A percentile compares a stretch with the other conserved stretches of the same genome.
Conservation (phyloP, 2,329 filamentous ascomycete species). For the Thermothelomyces thermophilus region DNA sequence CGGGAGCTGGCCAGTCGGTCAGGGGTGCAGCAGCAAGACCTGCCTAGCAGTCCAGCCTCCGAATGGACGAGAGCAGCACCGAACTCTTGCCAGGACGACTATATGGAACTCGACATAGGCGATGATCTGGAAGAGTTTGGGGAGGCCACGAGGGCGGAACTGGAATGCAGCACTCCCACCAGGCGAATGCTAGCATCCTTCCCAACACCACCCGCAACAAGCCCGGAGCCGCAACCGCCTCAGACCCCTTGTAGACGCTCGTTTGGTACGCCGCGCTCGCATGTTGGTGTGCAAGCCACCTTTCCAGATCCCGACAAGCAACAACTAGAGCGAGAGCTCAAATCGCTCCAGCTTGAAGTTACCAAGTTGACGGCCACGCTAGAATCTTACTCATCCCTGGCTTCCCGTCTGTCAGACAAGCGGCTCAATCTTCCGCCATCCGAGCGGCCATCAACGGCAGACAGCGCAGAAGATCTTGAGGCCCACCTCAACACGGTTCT, state of each 20-base stretch:
- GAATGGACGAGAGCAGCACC: slow-evolving; percentile 48
- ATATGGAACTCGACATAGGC: slow-evolving; percentile 35
- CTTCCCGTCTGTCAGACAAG: slow-evolving; percentile 33
- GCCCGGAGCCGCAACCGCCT: slow-evolving; percentile 32
- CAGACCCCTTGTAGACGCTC: slow-evolving; percentile 34
- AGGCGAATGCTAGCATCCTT: slow-evolving; percentile 38
- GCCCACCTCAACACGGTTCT: slow-evolving; percentile 38
- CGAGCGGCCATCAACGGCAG: slow-evolving; percentile 19
- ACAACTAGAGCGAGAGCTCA: slow-evolving; percentile 41
- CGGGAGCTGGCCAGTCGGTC: slow-evolving; percentile 25
- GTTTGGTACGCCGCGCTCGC: slow-evolving; percentile 26
- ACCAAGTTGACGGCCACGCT: slow-evolving; percentile 42
- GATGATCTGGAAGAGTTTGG: slow-evolving; percentile 38
- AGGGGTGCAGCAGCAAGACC: slow-evolving; percentile 19
- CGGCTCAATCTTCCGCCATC: slow-evolving; percentile 28
- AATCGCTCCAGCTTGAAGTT: slow-evolving; percentile 43
- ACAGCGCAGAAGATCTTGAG: slow-evolving; percentile 33
- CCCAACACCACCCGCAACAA: slow-evolving; percentile 50
- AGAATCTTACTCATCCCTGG: slow-evolving; percentile 40
- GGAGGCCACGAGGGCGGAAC: slow-evolving; percentile 44
- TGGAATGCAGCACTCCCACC: slow-evolving; percentile 47
- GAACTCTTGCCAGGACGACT: slow-evolving; percentile 42
- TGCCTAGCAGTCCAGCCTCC: slow-evolving; percentile 27
- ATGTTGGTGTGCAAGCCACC: slow-evolving; percentile 36
- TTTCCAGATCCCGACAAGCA: slow-evolving; percentile 39